A percentile compares a stretch with the other conserved stretches of the same genome.
Conservation (phyloP, 2,329 filamentous ascomycete species). For the Hymenoscyphus fraxineus region DNA sequence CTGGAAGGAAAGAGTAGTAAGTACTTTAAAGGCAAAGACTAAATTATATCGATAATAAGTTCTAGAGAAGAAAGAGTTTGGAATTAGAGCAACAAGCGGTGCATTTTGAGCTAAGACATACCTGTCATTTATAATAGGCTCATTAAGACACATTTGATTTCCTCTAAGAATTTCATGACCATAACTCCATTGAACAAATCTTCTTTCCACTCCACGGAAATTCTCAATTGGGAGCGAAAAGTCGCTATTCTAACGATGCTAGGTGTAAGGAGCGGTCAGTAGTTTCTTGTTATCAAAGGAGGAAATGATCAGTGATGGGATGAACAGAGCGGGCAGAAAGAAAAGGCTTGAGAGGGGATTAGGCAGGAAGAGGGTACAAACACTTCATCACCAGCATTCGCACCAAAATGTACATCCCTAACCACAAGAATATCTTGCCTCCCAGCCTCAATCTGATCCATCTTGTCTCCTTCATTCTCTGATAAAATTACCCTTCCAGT, state of each 20-base stretch:
- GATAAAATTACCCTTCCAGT: no score
- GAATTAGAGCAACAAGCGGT: no score
- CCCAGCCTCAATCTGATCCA: background rate
- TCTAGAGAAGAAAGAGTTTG: no score
- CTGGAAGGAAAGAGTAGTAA: no score
- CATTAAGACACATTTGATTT: slow-evolving; percentile 17
- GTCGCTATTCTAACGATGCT: slow-evolving; percentile 23
- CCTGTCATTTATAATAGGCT: background rate
- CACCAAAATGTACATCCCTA: slow-evolving; percentile 22
- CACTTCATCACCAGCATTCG: slow-evolving; percentile 19
- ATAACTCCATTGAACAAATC: slow-evolving; percentile 16
- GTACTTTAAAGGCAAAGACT: no score
- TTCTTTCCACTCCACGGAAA: slow-evolving; percentile 24
- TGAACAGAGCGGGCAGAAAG: background rate
- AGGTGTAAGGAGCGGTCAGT: background rate
- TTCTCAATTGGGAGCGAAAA: slow-evolving; percentile 16
- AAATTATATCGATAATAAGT: no score
- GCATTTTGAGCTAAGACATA: no score
- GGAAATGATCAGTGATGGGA: background rate
- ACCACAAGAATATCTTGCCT: slow-evolving; percentile 4
- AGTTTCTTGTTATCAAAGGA: background rate
- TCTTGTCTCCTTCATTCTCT: background rate
- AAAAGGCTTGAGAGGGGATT: no score
- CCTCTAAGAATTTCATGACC: slow-evolving; percentile 16
- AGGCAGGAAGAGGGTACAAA: background rate